Base-by-base conservation (phyloP, 805 yeast species). In the Wickerhamomyces alni region DNA sequence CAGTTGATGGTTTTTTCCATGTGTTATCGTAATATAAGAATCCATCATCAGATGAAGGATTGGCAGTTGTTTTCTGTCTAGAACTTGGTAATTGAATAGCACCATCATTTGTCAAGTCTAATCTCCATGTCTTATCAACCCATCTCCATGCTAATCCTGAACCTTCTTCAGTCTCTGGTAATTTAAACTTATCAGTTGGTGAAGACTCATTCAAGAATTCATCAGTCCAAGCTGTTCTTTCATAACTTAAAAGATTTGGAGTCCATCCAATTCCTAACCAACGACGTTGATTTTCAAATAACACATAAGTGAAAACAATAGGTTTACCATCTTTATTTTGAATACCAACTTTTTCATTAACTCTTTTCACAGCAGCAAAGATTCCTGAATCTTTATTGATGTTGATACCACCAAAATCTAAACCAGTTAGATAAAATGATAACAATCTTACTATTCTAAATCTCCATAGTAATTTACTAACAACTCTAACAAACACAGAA, bases 251-350 rank as follows among this genome's bases (percentile, higher is more conserved):
- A 57, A 93, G 70, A 55, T 88, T 88, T 13, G 94, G 71, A 0
- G 98, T 91, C 99, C 99, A 91, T 11, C 99, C 99, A 51, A 91
- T 86, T 12, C 97, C 98, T 30, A 91, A 70, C 99, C 99, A 91
- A 53, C 94, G 80, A 56, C 99, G 78, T 66, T 91, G 98, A 59
- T 91, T 91, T 59, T 91, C 99, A 61, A 81, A 89, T 10, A 93
- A 69, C 2, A 87, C 97, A 61, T 87, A 91, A 5, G 97, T 89
- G 61, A 89, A 93, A 40, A 89, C 65, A 24, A 87, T 88, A 19
- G 79, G 74, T 42, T 69, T 69, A 8, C 69, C 68, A 37, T 61
- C 65, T 44, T 54, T 47, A 34, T 49, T 36, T 44, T 51, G 39
- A 51, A 57, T 34, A 47, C 63, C 52, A 54, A 48, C 55, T 50